Evolutionary conservation across 2,329 filamentous ascomycete species (phyloP), one percentile per base, ranked within the genome.

Genomic region (Graphiopsis chlorocephala): DNA sequence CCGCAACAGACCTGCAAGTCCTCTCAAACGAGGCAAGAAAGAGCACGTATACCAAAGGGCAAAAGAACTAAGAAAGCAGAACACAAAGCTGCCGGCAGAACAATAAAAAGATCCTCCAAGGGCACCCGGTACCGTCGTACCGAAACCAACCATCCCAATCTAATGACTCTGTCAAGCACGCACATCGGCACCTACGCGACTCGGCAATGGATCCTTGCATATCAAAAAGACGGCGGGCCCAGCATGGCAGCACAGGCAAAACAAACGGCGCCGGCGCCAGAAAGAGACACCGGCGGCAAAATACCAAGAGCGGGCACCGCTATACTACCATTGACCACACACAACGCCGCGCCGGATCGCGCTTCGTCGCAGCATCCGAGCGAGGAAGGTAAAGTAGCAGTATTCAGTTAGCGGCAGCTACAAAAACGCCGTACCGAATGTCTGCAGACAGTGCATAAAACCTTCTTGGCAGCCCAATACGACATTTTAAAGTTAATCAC

Each of bases 311-410:
- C 50, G n/a, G 50, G 14, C 48, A 26, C 23, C 47, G 47, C 17
- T 23, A 45, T 8, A 47, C 31, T 6, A n/a, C 15, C 15, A n/a
- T n/a, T n/a, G 38, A 50, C 20, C 23, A 50, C 7, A 47, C 6
- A 25, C 7, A 35, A 15, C 20, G 59, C 59, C 59, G 59, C 59
- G 59, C 59, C 59, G 59, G 59, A 61, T 12, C 20, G 26, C 29
- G 45, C 59, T 38, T 61, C 47, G 3, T 61, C 47, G 20, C 20
- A 29, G 45, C 31, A 52, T 53, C 59, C 59, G 59, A 60, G 28
- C 45, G 20, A 29, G 15, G 15, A 23, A 5, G 1, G 47, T 11
- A 38, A 17, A 17, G 28, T 25, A 42, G 38, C 38, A 45, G 38
- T 11, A 45, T 42, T 8, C 3, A 23, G n/a, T 45, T 45, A 45